These are phyloP conservation scores for Debaryomyces tyrocola DNA, from an alignment of 805 yeast species.

Conservation along the genomic window DNA sequence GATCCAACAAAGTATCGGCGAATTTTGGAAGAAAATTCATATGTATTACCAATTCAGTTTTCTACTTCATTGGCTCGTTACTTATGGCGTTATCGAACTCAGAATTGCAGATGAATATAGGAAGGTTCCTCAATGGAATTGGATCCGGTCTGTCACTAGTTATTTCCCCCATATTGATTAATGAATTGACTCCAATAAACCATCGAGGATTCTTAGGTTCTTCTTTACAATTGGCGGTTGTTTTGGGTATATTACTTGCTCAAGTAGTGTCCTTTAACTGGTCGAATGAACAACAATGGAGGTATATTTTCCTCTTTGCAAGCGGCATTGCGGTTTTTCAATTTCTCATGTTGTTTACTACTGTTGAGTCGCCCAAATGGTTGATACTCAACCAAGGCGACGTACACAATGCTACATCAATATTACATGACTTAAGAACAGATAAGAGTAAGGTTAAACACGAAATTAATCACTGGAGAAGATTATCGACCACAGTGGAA, in stretches of 20 bases:
- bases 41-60: conserved; percentile 19
- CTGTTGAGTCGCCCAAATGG: conserved; percentile 45
- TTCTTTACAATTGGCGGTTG: conserved; percentile 37
- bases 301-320: conserved; percentile 30
- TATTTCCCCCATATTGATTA: conserved; percentile 41
- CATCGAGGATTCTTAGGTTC: conserved; percentile 44
- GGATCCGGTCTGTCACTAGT: conserved; percentile 41
- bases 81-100: conserved; percentile 25
- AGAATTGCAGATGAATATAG: conserved; percentile 19
- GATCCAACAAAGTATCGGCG: conserved; percentile 22
- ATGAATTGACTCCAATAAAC: conserved; percentile 39
- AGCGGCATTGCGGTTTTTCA: conserved; percentile 24
- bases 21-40: conserved; percentile 24
- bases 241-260: conserved; percentile 36
- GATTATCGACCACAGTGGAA: conserved; percentile 14
- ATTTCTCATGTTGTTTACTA: conserved; percentile 31
- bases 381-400: conserved; percentile 31
- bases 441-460: conserved; percentile 26
- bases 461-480: conserved; percentile 39
- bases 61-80: conserved; percentile 27
- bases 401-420: conserved; percentile 24
- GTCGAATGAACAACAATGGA: conserved; percentile 40
- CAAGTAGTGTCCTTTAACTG: conserved; percentile 32
- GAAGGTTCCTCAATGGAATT: conserved; percentile 36
- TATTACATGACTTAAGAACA: conserved; percentile 30